A percentile compares a stretch with the other conserved stretches of the same genome.
Evolutionary conservation across 208 protist species (phyloP).

Genomic region (Trypanosoma theileri): DNA sequence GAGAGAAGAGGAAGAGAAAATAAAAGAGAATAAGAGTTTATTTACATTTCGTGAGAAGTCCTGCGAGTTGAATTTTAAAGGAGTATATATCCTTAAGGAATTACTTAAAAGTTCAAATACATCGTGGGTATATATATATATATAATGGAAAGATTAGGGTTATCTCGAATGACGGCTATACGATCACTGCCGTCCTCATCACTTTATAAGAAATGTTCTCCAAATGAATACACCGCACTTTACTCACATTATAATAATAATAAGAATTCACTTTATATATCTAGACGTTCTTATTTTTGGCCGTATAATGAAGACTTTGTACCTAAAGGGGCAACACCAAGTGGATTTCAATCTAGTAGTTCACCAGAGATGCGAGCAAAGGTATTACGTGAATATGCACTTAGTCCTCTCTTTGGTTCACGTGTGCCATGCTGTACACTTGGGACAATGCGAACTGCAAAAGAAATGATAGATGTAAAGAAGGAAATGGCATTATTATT

Average conservation of each 20-base stretch:
- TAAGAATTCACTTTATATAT: background rate
- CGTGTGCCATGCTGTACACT: constrained; percentile 60
- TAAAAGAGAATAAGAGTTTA: too few species aligned
- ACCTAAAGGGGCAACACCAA: constrained; percentile 54
- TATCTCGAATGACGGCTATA: background rate
- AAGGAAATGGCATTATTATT: constrained; percentile 37
- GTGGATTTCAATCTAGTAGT: constrained; percentile 69
- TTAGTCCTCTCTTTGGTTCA: constrained; percentile 70
- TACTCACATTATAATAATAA: background rate
- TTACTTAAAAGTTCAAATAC: too few species aligned
- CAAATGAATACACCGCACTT: background rate
- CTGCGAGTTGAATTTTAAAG: too few species aligned
- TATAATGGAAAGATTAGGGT: background rate
- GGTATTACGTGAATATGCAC: constrained; percentile 70
- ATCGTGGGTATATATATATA: too few species aligned
- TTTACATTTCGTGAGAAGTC: too few species aligned
- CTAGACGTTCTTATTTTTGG: constrained; percentile 68
- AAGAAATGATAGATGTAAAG: constrained; percentile 31
- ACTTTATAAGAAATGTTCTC: too few species aligned
- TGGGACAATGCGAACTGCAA: constrained; percentile 34
- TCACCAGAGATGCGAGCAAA: constrained; percentile 59
- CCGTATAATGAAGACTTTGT: constrained; percentile 81
- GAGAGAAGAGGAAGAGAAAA: too few species aligned
- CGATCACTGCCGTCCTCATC: background rate
- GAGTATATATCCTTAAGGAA: too few species aligned